Conservation (phyloP, 495 filamentous ascomycete species). For the Thermothielavioides terrestris region DNA sequence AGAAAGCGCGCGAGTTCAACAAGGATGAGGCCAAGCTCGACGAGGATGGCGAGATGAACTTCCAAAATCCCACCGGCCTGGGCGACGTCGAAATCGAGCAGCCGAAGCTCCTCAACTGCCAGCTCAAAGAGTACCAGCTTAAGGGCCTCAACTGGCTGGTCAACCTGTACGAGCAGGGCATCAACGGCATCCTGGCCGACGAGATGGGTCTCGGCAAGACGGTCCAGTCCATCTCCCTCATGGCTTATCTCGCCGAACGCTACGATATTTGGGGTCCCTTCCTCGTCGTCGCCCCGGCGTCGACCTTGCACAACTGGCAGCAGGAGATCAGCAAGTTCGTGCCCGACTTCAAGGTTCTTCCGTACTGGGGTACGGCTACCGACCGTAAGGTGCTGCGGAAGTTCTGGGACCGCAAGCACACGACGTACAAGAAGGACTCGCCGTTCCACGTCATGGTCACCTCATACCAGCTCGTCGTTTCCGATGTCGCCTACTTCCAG, state of each 20-base stretch:
- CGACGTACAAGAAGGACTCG: slow-evolving; percentile 86
- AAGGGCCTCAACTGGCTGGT: slow-evolving; percentile 99
- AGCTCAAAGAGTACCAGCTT: slow-evolving; percentile 96
- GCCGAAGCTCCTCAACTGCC: slow-evolving; percentile 84
- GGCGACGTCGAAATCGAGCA: slow-evolving; percentile 90
- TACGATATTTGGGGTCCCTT: slow-evolving; percentile 99
- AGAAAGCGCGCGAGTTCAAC: slow-evolving; percentile 90
- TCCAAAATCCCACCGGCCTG: slow-evolving; percentile 95
- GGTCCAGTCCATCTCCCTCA: slow-evolving; percentile 96
- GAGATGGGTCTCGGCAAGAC: slow-evolving; percentile 99
- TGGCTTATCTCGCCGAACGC: slow-evolving; percentile 95
- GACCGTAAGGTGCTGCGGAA: slow-evolving; percentile 95
- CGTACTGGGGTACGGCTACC: slow-evolving; percentile 92
- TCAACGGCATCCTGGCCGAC: slow-evolving; percentile 97
- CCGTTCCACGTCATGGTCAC: slow-evolving; percentile 94
- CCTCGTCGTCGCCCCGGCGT: slow-evolving; percentile 91
- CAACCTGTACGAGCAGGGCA: slow-evolving; percentile 97
- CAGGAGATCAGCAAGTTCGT: slow-evolving; percentile 95
- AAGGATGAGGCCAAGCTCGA: slow-evolving; percentile 54
- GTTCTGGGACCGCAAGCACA: slow-evolving; percentile 97
- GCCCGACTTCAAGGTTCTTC: slow-evolving; percentile 84
- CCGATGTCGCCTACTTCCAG: slow-evolving; percentile 93
- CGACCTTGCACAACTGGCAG: slow-evolving; percentile 98
- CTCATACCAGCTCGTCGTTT: slow-evolving; percentile 94
- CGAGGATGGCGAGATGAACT: slow-evolving; percentile 94